phyloP scores from a whole-genome alignment of 2,329 filamentous ascomycete genomes.

The Phialemoniopsis sp. region DNA sequence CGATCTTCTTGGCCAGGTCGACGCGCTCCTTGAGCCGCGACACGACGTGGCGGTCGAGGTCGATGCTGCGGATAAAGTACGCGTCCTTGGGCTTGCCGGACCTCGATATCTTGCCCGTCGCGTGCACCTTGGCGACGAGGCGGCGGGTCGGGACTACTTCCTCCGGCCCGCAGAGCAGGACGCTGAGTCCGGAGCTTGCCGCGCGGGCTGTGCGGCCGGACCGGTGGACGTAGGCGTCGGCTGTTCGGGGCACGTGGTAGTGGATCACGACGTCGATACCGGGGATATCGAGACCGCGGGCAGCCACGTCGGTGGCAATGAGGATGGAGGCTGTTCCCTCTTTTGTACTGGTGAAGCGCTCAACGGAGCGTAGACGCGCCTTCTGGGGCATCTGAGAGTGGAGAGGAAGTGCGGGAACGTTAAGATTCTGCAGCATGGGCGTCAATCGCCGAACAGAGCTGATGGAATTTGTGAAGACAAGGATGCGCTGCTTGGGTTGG shows the following conservation, averaged over 20 bases:
- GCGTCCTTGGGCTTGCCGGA: conserved; percentile 38
- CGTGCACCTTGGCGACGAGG: conserved; percentile 84
- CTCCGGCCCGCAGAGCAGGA: conserved; percentile 86
- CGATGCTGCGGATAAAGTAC: conserved; percentile 74
- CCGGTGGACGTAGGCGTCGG: conserved; percentile 92
- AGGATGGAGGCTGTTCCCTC: conserved; percentile 60
- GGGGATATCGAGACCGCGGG: conserved; percentile 89
- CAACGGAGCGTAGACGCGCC: conserved; percentile 85
- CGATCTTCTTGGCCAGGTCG: conserved; percentile 78
- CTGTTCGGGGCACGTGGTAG: conserved; percentile 89
- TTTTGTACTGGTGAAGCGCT: conserved; percentile 72
- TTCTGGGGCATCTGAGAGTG: conserved; percentile 97
- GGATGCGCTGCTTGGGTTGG: conserved; percentile 72
- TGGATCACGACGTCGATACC: conserved; percentile 87
- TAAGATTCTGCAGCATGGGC: conserved; percentile 78
- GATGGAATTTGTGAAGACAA: conserved; percentile 96
- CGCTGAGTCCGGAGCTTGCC: conserved; percentile 69
- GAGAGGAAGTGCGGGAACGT: conserved; percentile 70
- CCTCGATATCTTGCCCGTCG: conserved; percentile 42
- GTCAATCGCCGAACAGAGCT: conserved; percentile 82
- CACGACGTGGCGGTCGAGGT: conserved; percentile 78
- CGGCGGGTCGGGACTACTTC: conserved; percentile 82
- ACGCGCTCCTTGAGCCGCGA: conserved; percentile 73
- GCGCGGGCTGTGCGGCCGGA: conserved; percentile 92
- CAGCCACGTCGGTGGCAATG: conserved; percentile 89